Evolutionary conservation across 2,329 filamentous ascomycete genomes (phyloP).

Genomic region (Claviceps humidiphila): DNA sequence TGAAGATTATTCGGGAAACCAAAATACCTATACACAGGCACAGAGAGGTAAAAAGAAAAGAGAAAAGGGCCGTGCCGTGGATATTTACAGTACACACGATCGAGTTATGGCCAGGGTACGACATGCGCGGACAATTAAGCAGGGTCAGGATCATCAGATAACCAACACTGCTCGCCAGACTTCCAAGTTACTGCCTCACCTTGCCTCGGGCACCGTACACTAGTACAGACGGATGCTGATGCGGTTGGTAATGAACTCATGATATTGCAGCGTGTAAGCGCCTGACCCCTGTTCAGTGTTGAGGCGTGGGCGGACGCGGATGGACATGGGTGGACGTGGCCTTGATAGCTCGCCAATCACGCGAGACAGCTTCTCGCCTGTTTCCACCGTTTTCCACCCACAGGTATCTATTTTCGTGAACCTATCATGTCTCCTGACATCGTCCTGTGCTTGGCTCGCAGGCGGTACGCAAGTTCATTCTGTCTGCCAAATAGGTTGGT

Average conservation of each 20-base stretch:
- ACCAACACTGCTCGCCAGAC: not conserved
- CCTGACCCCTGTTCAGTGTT: constrained; percentile 8
- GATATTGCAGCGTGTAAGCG: constrained; percentile 13
- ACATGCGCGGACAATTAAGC: not conserved
- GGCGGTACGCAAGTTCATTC: not conserved
- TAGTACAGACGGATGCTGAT: not conserved
- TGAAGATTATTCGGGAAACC: not conserved
- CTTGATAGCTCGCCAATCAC: constrained; percentile 15
- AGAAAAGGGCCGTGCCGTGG: not conserved
- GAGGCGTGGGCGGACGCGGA: constrained; percentile 1
- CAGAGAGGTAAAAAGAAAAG: not conserved
- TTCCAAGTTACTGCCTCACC: not conserved
- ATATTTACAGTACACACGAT: not conserved
- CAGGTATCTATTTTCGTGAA: constrained; percentile 17
- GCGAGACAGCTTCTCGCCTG: constrained; percentile 14
- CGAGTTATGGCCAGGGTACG: not conserved
- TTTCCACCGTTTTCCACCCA: constrained; percentile 9
- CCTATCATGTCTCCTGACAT: constrained; percentile 7
- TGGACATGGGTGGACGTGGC: not conserved
- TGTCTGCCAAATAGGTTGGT: too few species aligned
- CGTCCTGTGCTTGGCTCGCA: constrained; percentile 1
- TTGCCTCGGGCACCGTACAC: not conserved
- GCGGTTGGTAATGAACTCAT: constrained; percentile 1
- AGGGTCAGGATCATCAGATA: not conserved
- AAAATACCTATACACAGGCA: not conserved